Percentiles rank a stretch among this genome's conserved stretches.
These are phyloP conservation scores for Sabuloglossum arenarium DNA, from an alignment of 495 filamentous ascomycete species.

Conservation along the genomic window DNA sequence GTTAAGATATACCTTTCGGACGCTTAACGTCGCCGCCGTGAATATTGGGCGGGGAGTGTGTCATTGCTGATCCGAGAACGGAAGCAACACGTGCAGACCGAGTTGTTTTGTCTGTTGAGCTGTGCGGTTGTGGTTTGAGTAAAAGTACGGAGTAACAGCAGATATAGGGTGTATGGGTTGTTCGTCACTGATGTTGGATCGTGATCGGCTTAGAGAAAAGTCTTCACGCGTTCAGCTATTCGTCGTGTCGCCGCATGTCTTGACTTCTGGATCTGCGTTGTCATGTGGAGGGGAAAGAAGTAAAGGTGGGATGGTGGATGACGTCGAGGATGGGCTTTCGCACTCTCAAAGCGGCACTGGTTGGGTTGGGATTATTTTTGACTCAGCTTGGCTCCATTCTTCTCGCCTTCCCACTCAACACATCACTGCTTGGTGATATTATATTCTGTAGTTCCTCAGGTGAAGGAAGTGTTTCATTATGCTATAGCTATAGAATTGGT, in stretches of 20 bases:
- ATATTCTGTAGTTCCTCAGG: background rate
- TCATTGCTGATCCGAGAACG: background rate
- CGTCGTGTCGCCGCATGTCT: background rate
- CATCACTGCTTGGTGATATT: background rate
- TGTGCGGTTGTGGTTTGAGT: background rate
- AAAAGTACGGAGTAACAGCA: too few species aligned
- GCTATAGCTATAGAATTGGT: background rate
- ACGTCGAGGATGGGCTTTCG: too few species aligned
- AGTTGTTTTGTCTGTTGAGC: background rate
- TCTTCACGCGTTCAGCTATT: background rate
- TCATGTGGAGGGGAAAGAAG: background rate
- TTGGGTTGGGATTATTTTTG: too few species aligned
- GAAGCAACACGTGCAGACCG: background rate
- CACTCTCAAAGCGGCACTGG: too few species aligned
- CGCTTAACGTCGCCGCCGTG: slow-evolving; percentile 4
- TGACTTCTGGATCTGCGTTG: background rate
- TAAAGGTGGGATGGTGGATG: background rate
- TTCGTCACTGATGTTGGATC: background rate
- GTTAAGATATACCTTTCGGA: slow-evolving; percentile 4
- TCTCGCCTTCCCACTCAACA: background rate
- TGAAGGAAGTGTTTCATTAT: background rate
- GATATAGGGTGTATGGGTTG: background rate
- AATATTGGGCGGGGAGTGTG: background rate
- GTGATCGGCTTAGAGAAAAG: background rate
- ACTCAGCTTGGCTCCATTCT: too few species aligned